Percentiles rank a stretch among this genome's conserved stretches.
phyloP scores from a whole-genome alignment of 176 grass and related monocot species.

The Sorghum bicolor region Sorghum_bicolor_NCBIv3 NC_012871.2:75287501-75288000 shows the following conservation, averaged over 20 bases:
- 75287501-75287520: neutral
- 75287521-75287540: neutral
- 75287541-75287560: neutral
- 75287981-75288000: constrained; percentile 3
- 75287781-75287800: constrained; percentile 86
- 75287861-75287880: constrained; percentile 76
- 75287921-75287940: constrained; percentile 58
- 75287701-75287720: neutral
- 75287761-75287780: constrained; percentile 81
- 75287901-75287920: constrained; percentile 97
- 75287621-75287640: neutral
- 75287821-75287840: constrained; percentile 76
- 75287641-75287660: neutral
- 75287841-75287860: constrained; percentile 96
- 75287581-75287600: neutral
- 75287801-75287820: constrained; percentile 67
- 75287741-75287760: constrained; percentile 71
- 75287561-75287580: neutral
- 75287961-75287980: constrained; percentile 26
- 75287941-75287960: constrained; percentile 83
- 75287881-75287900: constrained; percentile 54
- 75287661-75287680: neutral
- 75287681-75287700: neutral
- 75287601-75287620: constrained; percentile 8
- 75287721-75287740: constrained; percentile 57